phyloP scores from a whole-genome alignment of 192 early-diverging fungal genomes.

The Oehlia diaphana region DNA sequence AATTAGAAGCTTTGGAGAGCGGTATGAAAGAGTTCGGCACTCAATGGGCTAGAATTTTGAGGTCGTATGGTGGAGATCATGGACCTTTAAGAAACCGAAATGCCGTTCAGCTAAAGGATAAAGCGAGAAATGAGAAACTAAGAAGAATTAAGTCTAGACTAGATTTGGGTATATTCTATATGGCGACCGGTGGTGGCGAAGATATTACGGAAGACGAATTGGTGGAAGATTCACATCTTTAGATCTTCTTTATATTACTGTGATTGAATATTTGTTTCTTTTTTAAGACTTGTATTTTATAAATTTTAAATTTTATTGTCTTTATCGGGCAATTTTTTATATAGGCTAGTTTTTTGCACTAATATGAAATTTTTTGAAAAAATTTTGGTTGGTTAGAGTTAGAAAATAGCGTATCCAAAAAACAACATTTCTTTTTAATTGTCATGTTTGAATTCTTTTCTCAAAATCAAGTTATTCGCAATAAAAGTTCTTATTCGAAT shows the following conservation, averaged over 20 bases:
- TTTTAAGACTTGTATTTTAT: neutral
- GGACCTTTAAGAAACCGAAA: neutral
- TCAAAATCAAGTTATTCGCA: neutral
- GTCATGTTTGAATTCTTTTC: too few species aligned
- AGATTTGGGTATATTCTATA: neutral
- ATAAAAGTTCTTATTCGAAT: neutral
- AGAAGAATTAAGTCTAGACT: neutral
- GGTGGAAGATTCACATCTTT: neutral
- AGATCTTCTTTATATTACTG: neutral
- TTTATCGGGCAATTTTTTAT: neutral
- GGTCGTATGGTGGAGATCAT: neutral
- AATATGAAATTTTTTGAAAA: neutral
- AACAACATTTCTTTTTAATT: neutral
- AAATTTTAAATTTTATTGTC: neutral
- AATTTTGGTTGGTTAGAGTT: neutral
- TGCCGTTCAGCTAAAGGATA: neutral
- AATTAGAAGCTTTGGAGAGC: neutral
- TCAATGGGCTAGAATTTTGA: neutral
- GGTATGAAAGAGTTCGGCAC: slow-evolving; percentile 14
- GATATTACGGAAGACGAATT: neutral
- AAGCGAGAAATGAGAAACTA: neutral
- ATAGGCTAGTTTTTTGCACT: neutral
- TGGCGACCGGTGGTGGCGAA: neutral
- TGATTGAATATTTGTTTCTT: neutral
- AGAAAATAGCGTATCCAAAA: neutral